Percentiles rank a stretch among this genome's conserved stretches.
Conservation (phyloP, 1,284 basidiomycete species). For the Apiotrichum akiyoshidainum region DNA sequence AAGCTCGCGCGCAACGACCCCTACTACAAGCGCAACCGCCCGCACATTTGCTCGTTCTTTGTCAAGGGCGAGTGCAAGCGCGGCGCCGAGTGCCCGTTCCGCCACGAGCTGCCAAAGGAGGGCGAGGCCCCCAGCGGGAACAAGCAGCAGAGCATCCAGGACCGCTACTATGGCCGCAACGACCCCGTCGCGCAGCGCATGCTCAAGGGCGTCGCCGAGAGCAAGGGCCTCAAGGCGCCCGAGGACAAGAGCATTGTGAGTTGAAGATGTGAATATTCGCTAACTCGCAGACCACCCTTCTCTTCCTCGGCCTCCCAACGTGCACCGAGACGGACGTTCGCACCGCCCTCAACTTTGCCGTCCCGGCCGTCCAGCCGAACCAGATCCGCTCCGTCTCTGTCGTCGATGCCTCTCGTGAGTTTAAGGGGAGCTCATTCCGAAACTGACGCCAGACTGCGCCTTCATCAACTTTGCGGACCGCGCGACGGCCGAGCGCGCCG, state of each 20-base stretch:
- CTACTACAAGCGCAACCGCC: conserved; percentile 92
- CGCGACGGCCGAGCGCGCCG: conserved; percentile 74
- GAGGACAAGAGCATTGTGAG: conserved; percentile 80
- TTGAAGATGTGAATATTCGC: no score
- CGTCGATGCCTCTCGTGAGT: conserved; percentile 58
- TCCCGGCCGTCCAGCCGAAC: conserved; percentile 66
- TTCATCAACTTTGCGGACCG: conserved; percentile 92
- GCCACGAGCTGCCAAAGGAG: conserved; percentile 82
- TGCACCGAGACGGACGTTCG: conserved; percentile 74
- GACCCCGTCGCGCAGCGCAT: conserved; percentile 91
- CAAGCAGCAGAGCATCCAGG: conserved; percentile 79
- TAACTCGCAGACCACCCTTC: conserved; percentile 72
- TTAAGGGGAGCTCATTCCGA: no score
- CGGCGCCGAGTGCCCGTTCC: conserved; percentile 87
- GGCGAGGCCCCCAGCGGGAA: background rate
- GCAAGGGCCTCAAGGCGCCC: conserved; percentile 79
- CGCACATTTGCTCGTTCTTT: conserved; percentile 93
- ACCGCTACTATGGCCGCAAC: conserved; percentile 83
- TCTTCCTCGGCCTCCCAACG: conserved; percentile 78
- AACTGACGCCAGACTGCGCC: conserved; percentile 65
- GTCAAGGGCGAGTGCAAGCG: conserved; percentile 91
- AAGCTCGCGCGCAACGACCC: conserved; percentile 89
- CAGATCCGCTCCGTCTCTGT: conserved; percentile 80
- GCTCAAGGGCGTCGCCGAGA: conserved; percentile 66
- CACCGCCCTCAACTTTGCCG: conserved; percentile 66